Evolutionary conservation across 768 basidiomycete species (phyloP).

Genomic region (Phanerochaete carnosa): DNA sequence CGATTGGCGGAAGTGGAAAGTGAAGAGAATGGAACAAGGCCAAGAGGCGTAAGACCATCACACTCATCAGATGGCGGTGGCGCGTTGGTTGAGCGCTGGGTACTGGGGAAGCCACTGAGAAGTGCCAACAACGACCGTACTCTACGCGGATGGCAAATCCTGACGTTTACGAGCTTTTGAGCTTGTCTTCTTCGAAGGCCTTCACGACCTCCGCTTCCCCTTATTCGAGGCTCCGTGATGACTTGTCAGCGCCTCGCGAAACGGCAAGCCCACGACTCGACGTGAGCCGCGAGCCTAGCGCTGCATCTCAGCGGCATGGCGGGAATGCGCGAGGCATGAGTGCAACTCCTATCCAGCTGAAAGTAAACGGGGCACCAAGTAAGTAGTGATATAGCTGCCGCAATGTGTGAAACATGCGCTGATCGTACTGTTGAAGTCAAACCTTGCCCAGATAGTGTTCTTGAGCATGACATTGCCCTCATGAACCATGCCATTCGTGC

Average conservation of each 20-base stretch:
- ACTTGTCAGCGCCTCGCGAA: no score
- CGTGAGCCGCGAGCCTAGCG: conserved; percentile 38
- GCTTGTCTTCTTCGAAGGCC: conserved; percentile 22
- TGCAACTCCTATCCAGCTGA: conserved; percentile 40
- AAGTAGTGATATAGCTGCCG: conserved; percentile 10
- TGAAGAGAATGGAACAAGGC: no score
- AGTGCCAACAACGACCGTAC: no score
- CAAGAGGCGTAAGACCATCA: no score
- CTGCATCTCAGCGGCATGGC: conserved; percentile 24
- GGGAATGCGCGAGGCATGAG: conserved; percentile 11
- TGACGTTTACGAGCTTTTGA: conserved; percentile 24
- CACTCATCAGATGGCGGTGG: no score
- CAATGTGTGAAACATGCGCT: no score
- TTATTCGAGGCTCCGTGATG: no score
- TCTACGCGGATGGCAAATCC: neutral
- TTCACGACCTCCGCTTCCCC: conserved; percentile 16
- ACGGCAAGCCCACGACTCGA: no score
- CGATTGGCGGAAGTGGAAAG: no score
- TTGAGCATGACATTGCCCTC: conserved; percentile 26
- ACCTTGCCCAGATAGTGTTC: conserved; percentile 1
- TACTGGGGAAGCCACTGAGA: no score
- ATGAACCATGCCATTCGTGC: conserved; percentile 33
- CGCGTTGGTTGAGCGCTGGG: no score
- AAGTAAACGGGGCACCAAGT: conserved; percentile 40
- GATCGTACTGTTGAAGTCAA: conserved; percentile 15